These are phyloP conservation scores for Coccomyxa subellipsoidea DNA, from an alignment of 163 green algal genomes.

Conservation along the genomic window DNA sequence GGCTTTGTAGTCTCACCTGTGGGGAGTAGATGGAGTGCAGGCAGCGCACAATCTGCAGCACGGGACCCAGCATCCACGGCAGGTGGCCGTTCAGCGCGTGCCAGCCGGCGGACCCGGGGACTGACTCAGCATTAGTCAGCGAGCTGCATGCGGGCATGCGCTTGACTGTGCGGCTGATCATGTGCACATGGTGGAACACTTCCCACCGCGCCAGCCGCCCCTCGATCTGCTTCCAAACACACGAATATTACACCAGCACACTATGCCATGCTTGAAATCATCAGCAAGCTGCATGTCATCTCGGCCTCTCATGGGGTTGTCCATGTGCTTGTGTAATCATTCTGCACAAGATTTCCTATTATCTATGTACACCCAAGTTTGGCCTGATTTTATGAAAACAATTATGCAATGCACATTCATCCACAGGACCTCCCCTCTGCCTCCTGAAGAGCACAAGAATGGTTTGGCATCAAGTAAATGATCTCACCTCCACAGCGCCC, in stretches of 20 bases:
- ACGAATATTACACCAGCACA: background rate
- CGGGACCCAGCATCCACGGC: constrained; percentile 37
- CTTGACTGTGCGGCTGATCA: constrained; percentile 39
- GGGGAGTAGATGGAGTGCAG: constrained; percentile 40
- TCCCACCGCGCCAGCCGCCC: constrained; percentile 21
- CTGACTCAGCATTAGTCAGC: background rate
- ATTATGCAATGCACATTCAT: no score
- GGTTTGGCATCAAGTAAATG: no score
- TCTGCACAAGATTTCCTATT: no score
- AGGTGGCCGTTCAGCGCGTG: constrained; percentile 38
- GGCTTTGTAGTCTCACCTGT: no score
- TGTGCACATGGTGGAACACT: constrained; percentile 17
- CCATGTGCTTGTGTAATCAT: no score
- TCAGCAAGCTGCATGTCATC: no score
- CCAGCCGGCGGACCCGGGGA: background rate
- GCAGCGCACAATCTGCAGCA: constrained; percentile 40
- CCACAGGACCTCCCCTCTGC: no score
- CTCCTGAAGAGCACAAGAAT: no score
- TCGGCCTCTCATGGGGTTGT: no score
- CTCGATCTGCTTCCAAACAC: constrained; percentile 15
- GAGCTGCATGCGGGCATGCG: constrained; percentile 19
- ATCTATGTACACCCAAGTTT: no score
- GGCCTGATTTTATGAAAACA: no score
- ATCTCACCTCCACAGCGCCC: constrained; percentile 4
- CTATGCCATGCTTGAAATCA: background rate